Evolutionary conservation across 352 stramenopile genomes (phyloP), one percentile per base, ranked within the genome.

Genomic region (Globisporangium heterothallicum): DNA sequence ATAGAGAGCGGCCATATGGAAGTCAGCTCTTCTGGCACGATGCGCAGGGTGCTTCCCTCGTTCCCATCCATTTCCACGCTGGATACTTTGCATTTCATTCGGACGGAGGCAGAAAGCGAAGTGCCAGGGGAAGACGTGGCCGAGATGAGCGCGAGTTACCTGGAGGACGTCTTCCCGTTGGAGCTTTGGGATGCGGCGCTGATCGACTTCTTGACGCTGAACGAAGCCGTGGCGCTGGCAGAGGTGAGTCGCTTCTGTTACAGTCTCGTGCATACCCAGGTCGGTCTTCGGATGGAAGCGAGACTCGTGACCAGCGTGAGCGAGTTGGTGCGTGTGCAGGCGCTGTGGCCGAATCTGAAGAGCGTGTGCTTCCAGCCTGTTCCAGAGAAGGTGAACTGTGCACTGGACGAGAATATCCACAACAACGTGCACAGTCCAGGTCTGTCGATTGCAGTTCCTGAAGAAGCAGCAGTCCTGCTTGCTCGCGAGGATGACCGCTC

Each of bases 301-400:
- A 63, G 48, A n/a, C 48, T 90, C 9, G 65, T 60, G 4, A 64
- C 56, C 7, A 68, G 49, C 7, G 57, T 81, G 19, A 47, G 46
- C 8, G 64, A 79, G 16, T 60, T 86, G 14, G 49, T 56, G 7
- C 48, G 42, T 14, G 52, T 89, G 13, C 54, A 72, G 9, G 40
- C 42, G 12, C 58, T 74, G 9, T 90, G 78, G 78, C 50, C 35
- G 6, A 90, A 86, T 44, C 71, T 90, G 6, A 50, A 54, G 16
- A 72, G 74, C 44, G 64, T 90, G 38, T 67, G 66, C 14, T 78
- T 86, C 43, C 76, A 87, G 61, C 79, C 79, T 0, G 55, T 87
- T 16, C 44, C 53, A 13, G 40, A 58, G 16, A 9, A 51, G 14
- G 48, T 42, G 4, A 58, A 59, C 21, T 12, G 57, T 4, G 50